These are phyloP conservation scores for Mortierella sp. DNA, from an alignment of 371 early-diverging fungal genomes.

Conservation along the genomic window DNA sequence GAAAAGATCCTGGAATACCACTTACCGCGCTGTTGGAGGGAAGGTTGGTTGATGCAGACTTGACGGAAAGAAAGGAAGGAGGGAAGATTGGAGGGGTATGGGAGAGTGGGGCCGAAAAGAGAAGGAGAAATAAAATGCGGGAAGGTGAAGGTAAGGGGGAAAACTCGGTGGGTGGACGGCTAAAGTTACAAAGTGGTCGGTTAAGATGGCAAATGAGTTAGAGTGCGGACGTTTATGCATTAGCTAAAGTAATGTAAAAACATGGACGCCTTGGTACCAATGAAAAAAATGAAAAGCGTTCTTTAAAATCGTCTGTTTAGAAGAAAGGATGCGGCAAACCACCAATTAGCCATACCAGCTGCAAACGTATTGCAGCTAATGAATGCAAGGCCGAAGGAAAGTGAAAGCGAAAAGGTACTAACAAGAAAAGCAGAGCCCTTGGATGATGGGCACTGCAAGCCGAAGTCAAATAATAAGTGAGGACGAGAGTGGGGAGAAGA, in stretches of 20 bases:
- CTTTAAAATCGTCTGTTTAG: not conserved
- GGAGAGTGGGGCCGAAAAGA: not conserved
- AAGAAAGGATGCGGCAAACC: not conserved
- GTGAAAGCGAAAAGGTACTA: not conserved
- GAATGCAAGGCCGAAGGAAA: not conserved
- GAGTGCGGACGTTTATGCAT: not conserved
- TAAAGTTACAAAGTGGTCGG: not conserved
- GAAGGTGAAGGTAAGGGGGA: not conserved
- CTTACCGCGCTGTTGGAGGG: conserved; percentile 2
- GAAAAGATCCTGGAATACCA: not conserved
- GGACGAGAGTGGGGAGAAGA: not conserved
- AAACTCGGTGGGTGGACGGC: not conserved
- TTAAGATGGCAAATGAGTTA: not conserved
- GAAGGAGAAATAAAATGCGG: not conserved
- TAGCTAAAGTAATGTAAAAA: not conserved
- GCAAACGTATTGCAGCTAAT: not conserved
- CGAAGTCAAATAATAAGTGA: not conserved
- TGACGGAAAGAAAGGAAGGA: conserved; percentile 4
- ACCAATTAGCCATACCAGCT: not conserved
- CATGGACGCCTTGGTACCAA: not conserved
- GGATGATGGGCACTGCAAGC: not conserved
- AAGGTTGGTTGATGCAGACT: not conserved
- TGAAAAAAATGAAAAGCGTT: not conserved
- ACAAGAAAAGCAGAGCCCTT: not conserved
- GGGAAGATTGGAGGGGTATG: not conserved